Evolutionary conservation across 192 early-diverging fungal species (phyloP).

Genomic region (Mortierella antarctica): DNA sequence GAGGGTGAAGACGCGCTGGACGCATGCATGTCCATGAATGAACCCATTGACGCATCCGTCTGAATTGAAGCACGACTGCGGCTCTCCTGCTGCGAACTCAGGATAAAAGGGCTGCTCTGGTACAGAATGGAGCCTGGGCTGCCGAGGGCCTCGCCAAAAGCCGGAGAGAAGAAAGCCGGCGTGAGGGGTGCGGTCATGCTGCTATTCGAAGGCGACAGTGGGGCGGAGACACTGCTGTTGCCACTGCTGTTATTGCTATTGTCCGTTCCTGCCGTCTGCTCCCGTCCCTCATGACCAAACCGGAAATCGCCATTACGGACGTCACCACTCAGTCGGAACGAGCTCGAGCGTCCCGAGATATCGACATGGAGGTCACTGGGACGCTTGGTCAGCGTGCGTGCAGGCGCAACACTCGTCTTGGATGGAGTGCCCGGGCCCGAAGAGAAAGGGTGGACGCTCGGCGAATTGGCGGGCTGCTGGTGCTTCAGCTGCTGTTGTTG

Average conservation of each 20-base stretch:
- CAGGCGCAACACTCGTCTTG: conserved; percentile 16
- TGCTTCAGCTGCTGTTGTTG: conserved; percentile 46
- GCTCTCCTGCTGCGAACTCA: conserved; percentile 39
- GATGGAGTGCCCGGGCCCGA: conserved; percentile 7
- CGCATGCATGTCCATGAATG: conserved; percentile 46
- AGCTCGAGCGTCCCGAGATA: conserved; percentile 49
- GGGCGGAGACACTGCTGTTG: conserved; percentile 10
- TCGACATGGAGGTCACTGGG: conserved; percentile 48
- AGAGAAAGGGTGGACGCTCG: conserved; percentile 38
- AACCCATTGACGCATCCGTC: conserved; percentile 48
- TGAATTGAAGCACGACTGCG: conserved; percentile 43
- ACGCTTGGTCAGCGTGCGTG: conserved; percentile 38
- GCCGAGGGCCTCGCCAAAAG: conserved; percentile 69
- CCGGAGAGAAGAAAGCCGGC: conserved; percentile 80
- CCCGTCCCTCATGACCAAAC: conserved; percentile 35
- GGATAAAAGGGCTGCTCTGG: conserved; percentile 45
- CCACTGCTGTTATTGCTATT: not conserved
- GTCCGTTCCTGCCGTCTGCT: not conserved
- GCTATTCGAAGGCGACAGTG: conserved; percentile 31
- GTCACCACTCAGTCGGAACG: conserved; percentile 37
- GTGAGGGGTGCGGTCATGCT: conserved; percentile 60
- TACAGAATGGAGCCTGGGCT: conserved; percentile 39
- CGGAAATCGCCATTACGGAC: conserved; percentile 47
- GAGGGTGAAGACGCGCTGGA: conserved; percentile 48
- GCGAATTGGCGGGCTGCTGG: conserved; percentile 13